Evolutionary conservation across 305 asterid species (phyloP).

Genomic region (Fraxinus dipetala): DNA sequence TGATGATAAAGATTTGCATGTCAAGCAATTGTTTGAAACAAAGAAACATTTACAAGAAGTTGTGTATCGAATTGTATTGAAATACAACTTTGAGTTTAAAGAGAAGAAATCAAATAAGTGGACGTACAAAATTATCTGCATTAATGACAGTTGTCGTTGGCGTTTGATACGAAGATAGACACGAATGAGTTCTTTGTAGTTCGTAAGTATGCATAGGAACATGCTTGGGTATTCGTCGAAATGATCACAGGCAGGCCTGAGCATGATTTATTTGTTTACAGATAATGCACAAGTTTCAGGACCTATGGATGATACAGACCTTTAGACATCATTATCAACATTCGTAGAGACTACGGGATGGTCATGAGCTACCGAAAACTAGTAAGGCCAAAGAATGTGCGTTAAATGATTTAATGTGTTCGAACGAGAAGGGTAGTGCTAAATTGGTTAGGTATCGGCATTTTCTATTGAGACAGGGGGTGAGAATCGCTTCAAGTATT

Average conservation of each 20-base stretch:
- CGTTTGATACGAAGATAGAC: too few species aligned
- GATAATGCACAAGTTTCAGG: not conserved
- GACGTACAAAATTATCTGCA: not conserved
- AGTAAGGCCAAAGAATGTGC: not conserved
- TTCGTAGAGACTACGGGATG: not conserved
- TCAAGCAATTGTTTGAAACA: not conserved
- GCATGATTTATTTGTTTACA: too few species aligned
- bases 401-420: not conserved
- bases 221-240: not conserved
- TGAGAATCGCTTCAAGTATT: too few species aligned
- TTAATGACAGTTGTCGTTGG: not conserved
- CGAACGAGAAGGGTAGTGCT: not conserved
- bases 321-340: not conserved
- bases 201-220: not conserved
- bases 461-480: too few species aligned
- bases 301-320: not conserved
- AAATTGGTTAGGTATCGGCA: too few species aligned
- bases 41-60: too few species aligned
- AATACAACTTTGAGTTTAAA: too few species aligned
- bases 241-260: not conserved
- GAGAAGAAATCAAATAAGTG: not conserved
- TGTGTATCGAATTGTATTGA: not conserved
- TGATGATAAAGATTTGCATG: not conserved
- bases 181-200: not conserved
- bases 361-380: not conserved